Base-by-base conservation (phyloP, 2,329 filamentous ascomycete species). In the Nothomitra cinnamomea region DNA sequence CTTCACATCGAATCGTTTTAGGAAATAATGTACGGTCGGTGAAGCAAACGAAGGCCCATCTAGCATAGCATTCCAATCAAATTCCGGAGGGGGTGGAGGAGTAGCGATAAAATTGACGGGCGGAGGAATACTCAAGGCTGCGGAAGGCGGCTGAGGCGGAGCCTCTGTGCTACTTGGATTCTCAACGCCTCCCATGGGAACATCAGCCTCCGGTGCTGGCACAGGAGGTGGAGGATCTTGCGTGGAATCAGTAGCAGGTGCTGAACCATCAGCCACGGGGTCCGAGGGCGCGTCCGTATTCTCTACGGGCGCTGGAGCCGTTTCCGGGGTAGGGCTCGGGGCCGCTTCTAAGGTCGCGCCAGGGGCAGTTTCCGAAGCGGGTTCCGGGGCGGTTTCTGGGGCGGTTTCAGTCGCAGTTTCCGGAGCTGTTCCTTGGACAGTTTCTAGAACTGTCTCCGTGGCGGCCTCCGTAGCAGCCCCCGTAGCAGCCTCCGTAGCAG, bases 1-100 rank as follows among this genome's bases (percentile, higher is more conserved):
- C 24, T 75, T 70, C 13, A 71, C 66, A 55, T 78, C 73, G 57
- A 74, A 77, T 4, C 73, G 58, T 55, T 78, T 73, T 45, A 78
- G 62, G 57, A 73, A 72, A 56, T 70, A 72, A 54, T 72, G 72
- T 13, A 67, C 49, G 49, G 15, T 52, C 10, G 50, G n/a, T 24
- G 15, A 19, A 32, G 22, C 19, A 17, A 36, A 10, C 12, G 52
- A 3, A 2, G 24, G 17, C 24, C 17, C 17, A 22, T 19, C 17
- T 17, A 32, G 47, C 5, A 28, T 17, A 25, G 47, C 17, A 10
- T 19, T 22, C 25, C n/a, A 25, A 24, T 17, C 25, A 10, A 19
- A 38, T 12, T 13, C 17, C 10, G 35, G 40, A 13, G 25, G 17
- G 1, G 17, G 52, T 8, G 48, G 47, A 22, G 53, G 53, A 15